phyloP scores from a whole-genome alignment of 441 rosid species.

The Bocquillonia castaneifolia region DNA sequence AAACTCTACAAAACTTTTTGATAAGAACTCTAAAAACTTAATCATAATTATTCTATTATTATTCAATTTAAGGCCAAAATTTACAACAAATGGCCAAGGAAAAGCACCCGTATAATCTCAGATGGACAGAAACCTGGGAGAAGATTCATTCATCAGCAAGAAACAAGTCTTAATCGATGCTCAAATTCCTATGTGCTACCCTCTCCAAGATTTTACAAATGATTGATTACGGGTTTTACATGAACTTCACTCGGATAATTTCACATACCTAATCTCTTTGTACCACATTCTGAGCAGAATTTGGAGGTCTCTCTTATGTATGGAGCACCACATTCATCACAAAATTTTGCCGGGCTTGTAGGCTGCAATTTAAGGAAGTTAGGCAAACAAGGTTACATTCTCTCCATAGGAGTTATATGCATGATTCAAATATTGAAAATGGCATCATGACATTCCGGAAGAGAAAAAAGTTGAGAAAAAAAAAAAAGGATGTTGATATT shows the following conservation, averaged over 20 bases:
- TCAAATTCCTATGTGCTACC: background rate
- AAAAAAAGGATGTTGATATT: background rate
- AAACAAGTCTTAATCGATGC: background rate
- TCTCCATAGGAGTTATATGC: background rate
- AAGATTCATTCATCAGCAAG: background rate
- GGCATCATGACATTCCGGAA: too few relatives aligned
- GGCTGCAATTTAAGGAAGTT: conserved; percentile 36
- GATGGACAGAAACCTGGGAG: background rate
- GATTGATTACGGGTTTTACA: background rate
- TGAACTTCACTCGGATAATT: background rate
- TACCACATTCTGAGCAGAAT: conserved; percentile 90
- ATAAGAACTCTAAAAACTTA: too few relatives aligned
- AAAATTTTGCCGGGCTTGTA: conserved; percentile 66
- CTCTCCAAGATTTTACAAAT: conserved; percentile 2
- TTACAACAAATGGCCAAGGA: background rate
- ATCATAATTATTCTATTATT: too few relatives aligned
- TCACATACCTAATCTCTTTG: conserved; percentile 74
- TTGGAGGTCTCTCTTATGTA: conserved; percentile 85
- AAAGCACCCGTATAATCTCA: background rate
- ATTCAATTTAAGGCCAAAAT: background rate
- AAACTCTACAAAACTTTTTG: too few relatives aligned
- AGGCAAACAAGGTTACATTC: background rate
- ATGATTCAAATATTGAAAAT: background rate
- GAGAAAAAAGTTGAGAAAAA: background rate
- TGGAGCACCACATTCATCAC: conserved; percentile 85